Evolutionary conservation across 768 basidiomycete species (phyloP).

Genomic region (Boletus tomentosulus): DNA sequence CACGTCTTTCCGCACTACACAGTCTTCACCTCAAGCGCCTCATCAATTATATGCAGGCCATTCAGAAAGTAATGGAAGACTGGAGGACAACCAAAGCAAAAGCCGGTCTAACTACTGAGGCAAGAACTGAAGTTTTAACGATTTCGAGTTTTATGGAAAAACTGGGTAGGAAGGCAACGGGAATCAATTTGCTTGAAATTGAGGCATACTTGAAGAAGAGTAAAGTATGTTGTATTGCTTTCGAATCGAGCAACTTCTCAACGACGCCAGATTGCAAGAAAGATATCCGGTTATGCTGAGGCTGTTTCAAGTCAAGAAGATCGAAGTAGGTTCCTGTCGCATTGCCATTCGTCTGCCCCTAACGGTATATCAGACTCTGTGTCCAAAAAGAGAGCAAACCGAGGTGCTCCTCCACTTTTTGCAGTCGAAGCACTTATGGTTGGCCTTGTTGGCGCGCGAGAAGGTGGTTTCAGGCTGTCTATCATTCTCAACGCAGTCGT

Average conservation of each 20-base stretch:
- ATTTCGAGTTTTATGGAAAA: constrained; percentile 59
- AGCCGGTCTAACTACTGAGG: constrained; percentile 6
- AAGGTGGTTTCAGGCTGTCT: constrained; percentile 42
- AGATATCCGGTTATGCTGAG: constrained; percentile 84
- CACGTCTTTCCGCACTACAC: constrained; percentile 69
- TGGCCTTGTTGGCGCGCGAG: constrained; percentile 72
- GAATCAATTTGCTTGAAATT: constrained; percentile 81
- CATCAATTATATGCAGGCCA: constrained; percentile 63
- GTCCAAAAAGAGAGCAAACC: constrained; percentile 15
- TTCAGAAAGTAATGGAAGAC: constrained; percentile 54
- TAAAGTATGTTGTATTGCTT: constrained; percentile 60
- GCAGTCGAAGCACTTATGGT: constrained; percentile 74
- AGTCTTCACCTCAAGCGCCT: constrained; percentile 78
- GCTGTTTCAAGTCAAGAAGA: constrained; percentile 45
- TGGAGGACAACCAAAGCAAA: constrained; percentile 39
- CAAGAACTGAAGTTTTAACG: constrained; percentile 58
- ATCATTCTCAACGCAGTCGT: background rate
- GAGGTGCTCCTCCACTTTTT: constrained; percentile 71
- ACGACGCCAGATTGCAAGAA: constrained; percentile 54
- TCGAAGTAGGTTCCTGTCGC: constrained; percentile 18
- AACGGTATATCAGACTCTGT: constrained; percentile 6
- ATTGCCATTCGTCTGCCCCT: background rate
- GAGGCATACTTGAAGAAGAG: constrained; percentile 77
- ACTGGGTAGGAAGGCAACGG: constrained; percentile 64
- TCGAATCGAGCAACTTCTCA: background rate